phyloP scores from a whole-genome alignment of 768 basidiomycete species.

The Boletus reticuloceps region DNA sequence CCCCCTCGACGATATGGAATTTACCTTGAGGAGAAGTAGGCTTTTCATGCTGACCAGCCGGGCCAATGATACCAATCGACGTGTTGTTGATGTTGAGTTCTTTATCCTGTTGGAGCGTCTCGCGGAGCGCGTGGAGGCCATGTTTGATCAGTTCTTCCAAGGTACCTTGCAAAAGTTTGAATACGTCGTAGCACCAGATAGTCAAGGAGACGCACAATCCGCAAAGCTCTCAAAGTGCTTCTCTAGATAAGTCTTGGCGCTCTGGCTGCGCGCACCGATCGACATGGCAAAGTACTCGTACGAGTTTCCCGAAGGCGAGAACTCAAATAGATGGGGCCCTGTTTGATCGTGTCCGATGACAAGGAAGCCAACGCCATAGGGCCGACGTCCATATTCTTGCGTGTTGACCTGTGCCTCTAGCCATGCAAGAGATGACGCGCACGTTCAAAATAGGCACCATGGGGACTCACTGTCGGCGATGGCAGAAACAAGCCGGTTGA shows the following conservation, averaged over 20 bases:
- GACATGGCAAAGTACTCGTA: slow-evolving; percentile 99
- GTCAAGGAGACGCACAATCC: slow-evolving; percentile 56
- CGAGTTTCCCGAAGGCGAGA: slow-evolving; percentile 95
- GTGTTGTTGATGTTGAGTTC: slow-evolving; percentile 92
- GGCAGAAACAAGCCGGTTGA: slow-evolving; percentile 87
- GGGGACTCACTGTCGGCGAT: slow-evolving; percentile 87
- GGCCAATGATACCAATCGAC: slow-evolving; percentile 89
- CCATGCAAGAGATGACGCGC: slow-evolving; percentile 5
- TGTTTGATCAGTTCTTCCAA: slow-evolving; percentile 89
- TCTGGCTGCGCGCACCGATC: slow-evolving; percentile 96
- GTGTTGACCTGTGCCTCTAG: slow-evolving; percentile 98
- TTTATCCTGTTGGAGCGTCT: slow-evolving; percentile 98
- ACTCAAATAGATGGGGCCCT: slow-evolving; percentile 98
- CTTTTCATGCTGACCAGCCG: slow-evolving; percentile 58
- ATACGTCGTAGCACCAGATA: background rate
- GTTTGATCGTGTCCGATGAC: slow-evolving; percentile 94
- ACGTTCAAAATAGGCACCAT: background rate
- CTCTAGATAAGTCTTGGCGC: slow-evolving; percentile 98
- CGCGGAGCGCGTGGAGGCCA: slow-evolving; percentile 90
- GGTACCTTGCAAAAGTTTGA: slow-evolving; percentile 47
- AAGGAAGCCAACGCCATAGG: slow-evolving; percentile 98
- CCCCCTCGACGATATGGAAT: slow-evolving; percentile 90
- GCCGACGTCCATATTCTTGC: slow-evolving; percentile 95
- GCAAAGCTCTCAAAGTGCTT: slow-evolving; percentile 87
- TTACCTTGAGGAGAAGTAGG: slow-evolving; percentile 49